Percentiles rank a stretch among this genome's conserved stretches.
phyloP scores from a whole-genome alignment of 192 early-diverging fungal species.

The Podila minutissima region DNA sequence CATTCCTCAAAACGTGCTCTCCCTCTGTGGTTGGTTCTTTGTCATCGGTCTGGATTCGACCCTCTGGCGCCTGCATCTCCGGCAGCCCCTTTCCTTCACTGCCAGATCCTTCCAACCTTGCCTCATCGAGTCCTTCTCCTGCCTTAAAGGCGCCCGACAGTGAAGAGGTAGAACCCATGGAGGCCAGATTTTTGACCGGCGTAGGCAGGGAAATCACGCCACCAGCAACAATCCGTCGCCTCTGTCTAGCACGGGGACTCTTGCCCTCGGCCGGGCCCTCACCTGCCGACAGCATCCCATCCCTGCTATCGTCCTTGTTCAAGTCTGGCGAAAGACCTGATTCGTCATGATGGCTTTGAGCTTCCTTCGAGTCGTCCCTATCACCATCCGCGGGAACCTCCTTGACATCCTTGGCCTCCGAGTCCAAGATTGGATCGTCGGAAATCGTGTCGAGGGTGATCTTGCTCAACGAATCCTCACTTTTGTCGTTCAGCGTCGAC shows the following conservation, averaged over 20 bases:
- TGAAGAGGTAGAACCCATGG: conserved; percentile 20
- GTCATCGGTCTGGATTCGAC: neutral
- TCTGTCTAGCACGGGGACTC: conserved; percentile 12
- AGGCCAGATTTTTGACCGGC: conserved; percentile 3
- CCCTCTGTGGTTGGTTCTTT: neutral
- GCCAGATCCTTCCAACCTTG: neutral
- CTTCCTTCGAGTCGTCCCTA: too few relatives aligned
- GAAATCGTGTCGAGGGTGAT: neutral
- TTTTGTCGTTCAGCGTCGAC: neutral
- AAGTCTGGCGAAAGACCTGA: neutral
- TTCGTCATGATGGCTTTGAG: neutral
- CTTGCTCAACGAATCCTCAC: neutral
- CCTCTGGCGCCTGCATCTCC: neutral
- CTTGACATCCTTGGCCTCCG: neutral
- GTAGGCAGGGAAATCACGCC: conserved; percentile 25
- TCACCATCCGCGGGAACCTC: neutral
- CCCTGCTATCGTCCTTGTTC: neutral
- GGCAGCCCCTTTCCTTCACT: neutral
- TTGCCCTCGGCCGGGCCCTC: neutral
- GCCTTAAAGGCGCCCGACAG: conserved; percentile 19
- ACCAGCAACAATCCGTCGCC: conserved; percentile 32
- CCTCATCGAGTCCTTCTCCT: neutral
- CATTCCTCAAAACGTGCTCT: neutral
- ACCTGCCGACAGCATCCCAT: neutral
- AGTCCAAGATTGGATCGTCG: conserved; percentile 6